These are phyloP conservation scores for Strobilomyces dryophilus DNA, from an alignment of 768 basidiomycete species.

Conservation along the genomic window DNA sequence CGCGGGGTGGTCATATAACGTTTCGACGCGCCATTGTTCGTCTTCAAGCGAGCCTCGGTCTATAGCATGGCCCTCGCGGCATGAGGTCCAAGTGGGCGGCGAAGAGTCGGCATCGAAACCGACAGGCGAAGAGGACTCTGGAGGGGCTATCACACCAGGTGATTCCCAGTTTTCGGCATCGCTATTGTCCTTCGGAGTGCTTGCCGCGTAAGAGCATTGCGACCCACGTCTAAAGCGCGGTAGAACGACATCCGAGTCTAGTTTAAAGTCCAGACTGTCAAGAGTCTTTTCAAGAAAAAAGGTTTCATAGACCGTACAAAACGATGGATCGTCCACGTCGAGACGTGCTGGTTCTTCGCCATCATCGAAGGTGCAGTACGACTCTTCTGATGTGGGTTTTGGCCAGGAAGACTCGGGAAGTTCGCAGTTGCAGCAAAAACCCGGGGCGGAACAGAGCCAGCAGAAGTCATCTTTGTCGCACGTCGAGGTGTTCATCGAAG, in stretches of 20 bases:
- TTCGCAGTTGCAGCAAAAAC: conserved; percentile 6
- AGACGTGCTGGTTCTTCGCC: not conserved
- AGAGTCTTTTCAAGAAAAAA: not conserved
- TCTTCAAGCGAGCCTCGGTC: not conserved
- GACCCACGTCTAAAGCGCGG: conserved; percentile 1
- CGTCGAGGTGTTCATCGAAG: conserved; percentile 7
- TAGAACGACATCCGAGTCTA: not conserved
- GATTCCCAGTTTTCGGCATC: conserved; percentile 2
- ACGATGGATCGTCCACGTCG: not conserved
- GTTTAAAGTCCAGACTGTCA: not conserved
- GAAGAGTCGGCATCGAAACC: not conserved
- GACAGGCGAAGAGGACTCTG: conserved; percentile 22
- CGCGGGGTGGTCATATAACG: not conserved
- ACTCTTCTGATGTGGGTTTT: not conserved
- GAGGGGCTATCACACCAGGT: conserved; percentile 9
- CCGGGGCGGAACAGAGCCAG: not conserved
- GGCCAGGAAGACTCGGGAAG: conserved; percentile 7
- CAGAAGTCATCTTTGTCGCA: conserved; percentile 1
- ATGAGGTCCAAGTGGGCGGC: not conserved
- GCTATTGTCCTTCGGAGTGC: conserved; percentile 7
- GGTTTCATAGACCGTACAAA: not conserved
- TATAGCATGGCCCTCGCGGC: not conserved
- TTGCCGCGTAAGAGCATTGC: not conserved
- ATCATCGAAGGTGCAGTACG: not conserved
- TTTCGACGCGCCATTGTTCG: conserved; percentile 1